Evolutionary conservation across 805 yeast species (phyloP).

Genomic region (Cyberlindnera veronae): DNA sequence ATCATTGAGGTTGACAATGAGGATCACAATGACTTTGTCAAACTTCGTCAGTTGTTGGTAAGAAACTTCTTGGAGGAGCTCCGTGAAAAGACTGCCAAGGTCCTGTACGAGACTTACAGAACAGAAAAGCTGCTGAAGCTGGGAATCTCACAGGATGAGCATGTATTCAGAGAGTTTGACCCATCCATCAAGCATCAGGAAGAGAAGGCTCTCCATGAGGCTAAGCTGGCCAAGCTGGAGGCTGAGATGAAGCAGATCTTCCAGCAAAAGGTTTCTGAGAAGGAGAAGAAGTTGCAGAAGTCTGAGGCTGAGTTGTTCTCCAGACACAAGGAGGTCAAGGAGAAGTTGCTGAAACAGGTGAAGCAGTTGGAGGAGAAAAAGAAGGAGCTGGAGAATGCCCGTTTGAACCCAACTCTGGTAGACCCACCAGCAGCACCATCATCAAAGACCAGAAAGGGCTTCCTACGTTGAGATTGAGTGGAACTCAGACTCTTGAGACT

Average conservation of each 20-base stretch:
- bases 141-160: constrained; percentile 90
- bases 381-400: constrained; percentile 66
- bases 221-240: constrained; percentile 90
- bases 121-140: constrained; percentile 70
- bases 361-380: constrained; percentile 90
- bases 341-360: constrained; percentile 83
- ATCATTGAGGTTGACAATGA: constrained; percentile 92
- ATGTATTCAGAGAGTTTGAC: constrained; percentile 93
- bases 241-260: constrained; percentile 94
- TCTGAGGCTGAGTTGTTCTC: constrained; percentile 95
- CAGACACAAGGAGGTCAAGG: constrained; percentile 96
- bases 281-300: constrained; percentile 94
- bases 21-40: constrained; percentile 87
- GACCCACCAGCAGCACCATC: constrained; percentile 37
- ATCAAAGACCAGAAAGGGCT: constrained; percentile 72
- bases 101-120: constrained; percentile 85
- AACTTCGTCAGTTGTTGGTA: constrained; percentile 81
- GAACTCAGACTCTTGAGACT: too few species aligned
- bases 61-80: constrained; percentile 92
- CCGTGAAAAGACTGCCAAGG: constrained; percentile 75
- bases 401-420: constrained; percentile 38
- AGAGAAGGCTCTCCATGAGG: constrained; percentile 89
- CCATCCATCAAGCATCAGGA: constrained; percentile 91
- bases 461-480: constrained; percentile 71
- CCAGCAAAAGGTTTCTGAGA: constrained; percentile 93